A percentile compares a stretch with the other conserved stretches of the same genome.
Conservation (phyloP, 2,329 filamentous ascomycete species). For the Amauroascus verrucosus region DNA sequence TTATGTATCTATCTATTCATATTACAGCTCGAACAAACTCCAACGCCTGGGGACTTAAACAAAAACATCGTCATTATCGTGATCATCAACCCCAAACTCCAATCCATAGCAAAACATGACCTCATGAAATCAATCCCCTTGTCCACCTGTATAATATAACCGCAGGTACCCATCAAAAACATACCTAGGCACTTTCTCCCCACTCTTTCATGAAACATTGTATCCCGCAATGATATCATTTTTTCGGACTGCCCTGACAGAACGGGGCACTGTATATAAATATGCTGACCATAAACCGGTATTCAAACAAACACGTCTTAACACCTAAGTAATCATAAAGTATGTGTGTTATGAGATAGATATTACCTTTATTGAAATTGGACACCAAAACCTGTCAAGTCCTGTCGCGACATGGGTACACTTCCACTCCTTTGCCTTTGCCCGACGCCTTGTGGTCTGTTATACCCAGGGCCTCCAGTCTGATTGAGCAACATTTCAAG, state of each 20-base stretch:
- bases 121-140: neutral
- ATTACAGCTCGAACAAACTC: neutral
- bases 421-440: conserved; percentile 15
- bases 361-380: conserved; percentile 12
- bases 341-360: neutral
- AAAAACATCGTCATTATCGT: neutral
- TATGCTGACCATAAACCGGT: neutral
- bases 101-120: neutral
- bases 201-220: neutral
- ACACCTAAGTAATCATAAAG: too few species aligned
- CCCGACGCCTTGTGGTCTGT: neutral
- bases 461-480: neutral
- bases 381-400: conserved; percentile 20
- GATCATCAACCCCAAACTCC: neutral
- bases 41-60: neutral
- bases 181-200: neutral
- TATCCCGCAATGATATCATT: conserved; percentile 1
- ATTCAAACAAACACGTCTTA: neutral
- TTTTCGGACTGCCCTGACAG: neutral
- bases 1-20: conserved; percentile 1
- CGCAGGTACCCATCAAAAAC: neutral
- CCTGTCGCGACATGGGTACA: conserved; percentile 22
- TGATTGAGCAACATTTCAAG: conserved; percentile 1
- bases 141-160: neutral
- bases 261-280: neutral